Percentiles rank a stretch among this genome's conserved stretches.
Evolutionary conservation across 2,329 filamentous ascomycete species (phyloP).

Genomic region (Diaporthe humulicola): DNA sequence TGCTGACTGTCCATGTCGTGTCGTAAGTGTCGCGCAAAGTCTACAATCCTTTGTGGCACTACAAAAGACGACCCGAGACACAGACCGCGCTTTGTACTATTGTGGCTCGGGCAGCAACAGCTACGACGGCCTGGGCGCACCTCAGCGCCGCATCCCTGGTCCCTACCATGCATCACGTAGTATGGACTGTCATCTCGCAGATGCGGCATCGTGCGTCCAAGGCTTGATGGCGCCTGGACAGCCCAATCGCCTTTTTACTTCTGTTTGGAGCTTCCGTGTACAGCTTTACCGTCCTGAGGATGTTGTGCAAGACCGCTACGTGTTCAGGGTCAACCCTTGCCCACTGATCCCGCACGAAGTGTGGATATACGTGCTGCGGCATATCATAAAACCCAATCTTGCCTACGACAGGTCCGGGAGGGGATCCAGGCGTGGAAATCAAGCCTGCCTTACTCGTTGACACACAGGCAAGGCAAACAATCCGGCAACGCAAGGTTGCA

Average conservation of each 20-base stretch:
- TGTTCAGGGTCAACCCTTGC: slow-evolving; percentile 34
- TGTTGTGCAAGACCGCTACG: slow-evolving; percentile 2
- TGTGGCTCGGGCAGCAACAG: slow-evolving; percentile 39
- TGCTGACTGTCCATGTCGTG: background rate
- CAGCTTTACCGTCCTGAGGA: slow-evolving; percentile 19
- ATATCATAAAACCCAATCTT: slow-evolving; percentile 33
- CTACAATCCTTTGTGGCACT: slow-evolving; percentile 13
- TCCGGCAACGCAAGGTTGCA: slow-evolving; percentile 25
- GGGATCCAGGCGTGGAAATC: slow-evolving; percentile 28
- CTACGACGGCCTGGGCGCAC: slow-evolving; percentile 32
- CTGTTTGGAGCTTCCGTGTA: background rate
- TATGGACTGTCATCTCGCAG: slow-evolving; percentile 37
- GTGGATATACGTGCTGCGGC: slow-evolving; percentile 24
- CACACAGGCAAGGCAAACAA: slow-evolving; percentile 15
- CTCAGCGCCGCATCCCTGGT: slow-evolving; percentile 30
- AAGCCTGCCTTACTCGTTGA: slow-evolving; percentile 26
- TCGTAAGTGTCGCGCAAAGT: background rate
- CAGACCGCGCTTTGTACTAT: slow-evolving; percentile 32
- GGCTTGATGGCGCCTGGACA: slow-evolving; percentile 34
- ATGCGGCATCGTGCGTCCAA: slow-evolving; percentile 38
- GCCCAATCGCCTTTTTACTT: slow-evolving; percentile 31
- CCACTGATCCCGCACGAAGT: slow-evolving; percentile 7
- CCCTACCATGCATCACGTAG: slow-evolving; percentile 34
- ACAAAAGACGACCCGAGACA: slow-evolving; percentile 30
- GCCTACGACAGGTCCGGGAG: slow-evolving; percentile 16